Conservation (phyloP, 805 yeast species). For the Suhomyces pyralidae region DNA sequence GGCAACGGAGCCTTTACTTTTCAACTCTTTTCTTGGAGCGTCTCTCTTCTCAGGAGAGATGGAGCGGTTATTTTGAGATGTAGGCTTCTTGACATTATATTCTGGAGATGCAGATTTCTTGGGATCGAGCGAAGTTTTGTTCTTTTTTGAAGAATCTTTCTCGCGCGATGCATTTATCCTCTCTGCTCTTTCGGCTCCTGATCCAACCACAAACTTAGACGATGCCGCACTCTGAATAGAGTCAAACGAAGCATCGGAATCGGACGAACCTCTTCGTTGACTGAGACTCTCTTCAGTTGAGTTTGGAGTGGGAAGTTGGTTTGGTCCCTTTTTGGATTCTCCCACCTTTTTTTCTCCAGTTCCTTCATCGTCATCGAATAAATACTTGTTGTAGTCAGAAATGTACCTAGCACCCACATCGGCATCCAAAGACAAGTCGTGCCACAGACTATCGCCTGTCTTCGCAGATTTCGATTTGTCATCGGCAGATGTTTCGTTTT, state of each 20-base stretch:
- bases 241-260: slow-evolving; percentile 18
- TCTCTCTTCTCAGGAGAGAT: slow-evolving; percentile 3
- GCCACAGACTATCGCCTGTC: slow-evolving; percentile 14
- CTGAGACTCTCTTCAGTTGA: slow-evolving; percentile 10
- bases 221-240: slow-evolving; percentile 33
- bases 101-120: slow-evolving; percentile 1
- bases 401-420: slow-evolving; percentile 17
- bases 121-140: slow-evolving; percentile 1
- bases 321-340: slow-evolving; percentile 3
- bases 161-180: slow-evolving; percentile 9
- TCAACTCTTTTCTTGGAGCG: slow-evolving; percentile 2
- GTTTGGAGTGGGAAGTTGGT: slow-evolving; percentile 14
- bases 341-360: background rate
- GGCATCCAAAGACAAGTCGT: slow-evolving; percentile 13
- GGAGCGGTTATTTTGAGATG: background rate
- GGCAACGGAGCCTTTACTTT: slow-evolving; percentile 1
- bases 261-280: slow-evolving; percentile 8
- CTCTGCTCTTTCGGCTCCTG: slow-evolving; percentile 11
- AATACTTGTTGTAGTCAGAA: slow-evolving; percentile 24
- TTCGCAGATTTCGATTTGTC: slow-evolving; percentile 2
- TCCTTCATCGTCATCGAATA: slow-evolving; percentile 15
- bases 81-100: background rate
- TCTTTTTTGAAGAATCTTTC: slow-evolving; percentile 1
- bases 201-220: slow-evolving; percentile 21
- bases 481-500: slow-evolving; percentile 9